Evolutionary conservation across 2,329 filamentous ascomycete genomes (phyloP).

Genomic region (Fusarium lateritium): DNA sequence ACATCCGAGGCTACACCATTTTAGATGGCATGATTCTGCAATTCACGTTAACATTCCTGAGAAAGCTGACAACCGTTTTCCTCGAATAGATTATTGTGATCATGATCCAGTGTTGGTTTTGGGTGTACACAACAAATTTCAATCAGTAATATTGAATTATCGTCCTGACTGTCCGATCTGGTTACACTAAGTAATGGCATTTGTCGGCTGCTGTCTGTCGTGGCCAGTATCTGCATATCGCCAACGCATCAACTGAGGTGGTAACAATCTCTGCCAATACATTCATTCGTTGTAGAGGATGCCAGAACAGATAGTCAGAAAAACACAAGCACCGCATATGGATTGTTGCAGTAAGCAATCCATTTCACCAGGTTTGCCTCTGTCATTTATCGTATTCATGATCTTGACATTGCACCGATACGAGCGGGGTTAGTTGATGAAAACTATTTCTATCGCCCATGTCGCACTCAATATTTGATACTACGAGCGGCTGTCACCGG

Average conservation of each 20-base stretch:
- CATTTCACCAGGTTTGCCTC: conserved; percentile 20
- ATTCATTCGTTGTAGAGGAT: conserved; percentile 12
- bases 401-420: conserved; percentile 38
- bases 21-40: conserved; percentile 4
- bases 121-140: no score
- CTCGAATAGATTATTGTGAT: not conserved
- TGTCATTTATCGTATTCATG: conserved; percentile 34
- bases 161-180: conserved; percentile 12
- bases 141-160: conserved; percentile 6
- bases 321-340: conserved; percentile 41
- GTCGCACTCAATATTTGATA: conserved; percentile 10
- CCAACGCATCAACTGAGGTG: conserved; percentile 34
- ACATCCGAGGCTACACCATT: no score
- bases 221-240: conserved; percentile 28
- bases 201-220: conserved; percentile 25
- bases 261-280: conserved; percentile 11
- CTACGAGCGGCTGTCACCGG: conserved; percentile 2
- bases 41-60: not conserved
- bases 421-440: conserved; percentile 26
- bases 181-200: conserved; percentile 27
- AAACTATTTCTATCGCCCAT: conserved; percentile 16
- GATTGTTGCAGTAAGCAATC: conserved; percentile 28
- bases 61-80: not conserved
- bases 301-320: conserved; percentile 9
- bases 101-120: no score